Conservation (phyloP, 148 eudicot species). For the Nepenthes gracilis region DNA sequence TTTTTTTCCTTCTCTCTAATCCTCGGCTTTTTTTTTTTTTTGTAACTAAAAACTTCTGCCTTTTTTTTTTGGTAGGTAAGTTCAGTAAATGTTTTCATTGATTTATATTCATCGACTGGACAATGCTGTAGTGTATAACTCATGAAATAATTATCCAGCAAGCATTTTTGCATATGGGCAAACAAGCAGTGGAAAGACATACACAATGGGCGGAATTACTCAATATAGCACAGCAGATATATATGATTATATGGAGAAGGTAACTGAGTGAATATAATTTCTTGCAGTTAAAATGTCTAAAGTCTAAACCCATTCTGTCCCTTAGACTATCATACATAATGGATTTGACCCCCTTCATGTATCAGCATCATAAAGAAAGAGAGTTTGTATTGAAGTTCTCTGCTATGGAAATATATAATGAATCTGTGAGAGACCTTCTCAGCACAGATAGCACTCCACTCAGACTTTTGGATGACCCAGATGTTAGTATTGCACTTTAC, state of each 20-base stretch:
- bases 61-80: too few relatives aligned
- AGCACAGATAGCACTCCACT: slow-evolving; percentile 55
- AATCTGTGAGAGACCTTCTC: slow-evolving; percentile 84
- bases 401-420: slow-evolving; percentile 88
- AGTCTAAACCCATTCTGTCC: neutral
- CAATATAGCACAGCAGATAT: slow-evolving; percentile 55
- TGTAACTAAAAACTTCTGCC: too few relatives aligned
- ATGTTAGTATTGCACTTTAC: slow-evolving; percentile 33
- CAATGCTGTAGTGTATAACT: neutral
- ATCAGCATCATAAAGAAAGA: slow-evolving; percentile 56
- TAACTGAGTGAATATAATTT: slow-evolving; percentile 4
- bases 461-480: slow-evolving; percentile 93
- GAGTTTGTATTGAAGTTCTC: slow-evolving; percentile 72
- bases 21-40: too few relatives aligned
- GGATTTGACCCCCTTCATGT: neutral
- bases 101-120: neutral
- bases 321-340: neutral
- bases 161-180: slow-evolving; percentile 89
- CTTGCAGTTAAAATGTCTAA: neutral
- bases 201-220: slow-evolving; percentile 72
- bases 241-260: slow-evolving; percentile 47
- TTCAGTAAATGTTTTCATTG: neutral
- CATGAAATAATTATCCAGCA: slow-evolving; percentile 25
- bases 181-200: slow-evolving; percentile 93
- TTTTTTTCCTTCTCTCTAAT: too few relatives aligned